Percentiles rank a stretch among this genome's conserved stretches.
These are phyloP conservation scores for Rosa chinensis DNA, from an alignment of 306 rosid species.

Conservation along the genomic window DNA sequence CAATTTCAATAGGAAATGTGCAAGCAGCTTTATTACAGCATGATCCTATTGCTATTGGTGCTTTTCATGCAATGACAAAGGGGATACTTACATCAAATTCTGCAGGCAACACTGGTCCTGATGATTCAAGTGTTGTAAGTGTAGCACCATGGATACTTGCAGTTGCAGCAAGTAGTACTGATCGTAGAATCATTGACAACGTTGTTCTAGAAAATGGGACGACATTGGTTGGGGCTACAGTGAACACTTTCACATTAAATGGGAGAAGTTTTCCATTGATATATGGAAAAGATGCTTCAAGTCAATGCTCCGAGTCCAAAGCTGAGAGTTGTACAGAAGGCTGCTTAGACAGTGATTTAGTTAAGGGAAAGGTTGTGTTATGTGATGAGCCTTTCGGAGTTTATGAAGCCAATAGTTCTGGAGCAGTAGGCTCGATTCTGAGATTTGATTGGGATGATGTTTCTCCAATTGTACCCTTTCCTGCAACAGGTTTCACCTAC, in stretches of 20 bases:
- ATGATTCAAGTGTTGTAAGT: neutral
- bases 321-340: neutral
- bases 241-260: conserved; percentile 9
- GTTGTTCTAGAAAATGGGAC: conserved; percentile 2
- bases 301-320: neutral
- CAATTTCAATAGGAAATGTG: neutral
- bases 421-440: neutral
- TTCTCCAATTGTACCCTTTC: neutral
- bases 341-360: neutral
- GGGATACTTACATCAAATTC: neutral
- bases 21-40: neutral
- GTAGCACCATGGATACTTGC: neutral
- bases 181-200: neutral
- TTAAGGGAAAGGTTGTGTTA: conserved; percentile 10
- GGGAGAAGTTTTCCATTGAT: neutral
- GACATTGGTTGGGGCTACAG: neutral
- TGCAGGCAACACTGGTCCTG: neutral
- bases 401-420: neutral
- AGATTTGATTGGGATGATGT: neutral
- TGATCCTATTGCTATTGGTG: conserved; percentile 3
- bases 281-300: conserved; percentile 8
- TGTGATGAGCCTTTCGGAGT: neutral
- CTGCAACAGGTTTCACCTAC: neutral
- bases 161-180: neutral
- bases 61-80: conserved; percentile 8